Evolutionary conservation across 345 rosid genomes (phyloP).

Genomic region (Gossypium stocksii): DNA sequence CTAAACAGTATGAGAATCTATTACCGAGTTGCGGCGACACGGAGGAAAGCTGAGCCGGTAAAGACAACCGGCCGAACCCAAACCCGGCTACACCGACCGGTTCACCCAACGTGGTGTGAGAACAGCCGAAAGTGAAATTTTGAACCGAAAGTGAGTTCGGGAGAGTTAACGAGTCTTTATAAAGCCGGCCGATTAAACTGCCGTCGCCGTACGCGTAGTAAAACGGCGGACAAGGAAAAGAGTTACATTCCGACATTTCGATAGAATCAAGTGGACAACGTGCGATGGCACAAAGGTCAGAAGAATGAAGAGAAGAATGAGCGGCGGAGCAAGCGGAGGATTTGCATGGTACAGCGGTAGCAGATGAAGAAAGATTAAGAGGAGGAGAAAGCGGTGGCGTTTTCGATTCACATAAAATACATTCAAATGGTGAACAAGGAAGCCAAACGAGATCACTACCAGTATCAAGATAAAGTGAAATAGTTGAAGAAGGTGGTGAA

Average conservation of each 20-base stretch:
- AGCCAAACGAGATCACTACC: conserved; percentile 97
- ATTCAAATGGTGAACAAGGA: conserved; percentile 84
- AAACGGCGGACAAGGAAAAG: conserved; percentile 66
- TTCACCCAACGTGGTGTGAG: conserved; percentile 77
- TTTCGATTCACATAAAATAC: conserved; percentile 81
- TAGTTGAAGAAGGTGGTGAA: conserved; percentile 36
- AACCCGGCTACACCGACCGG: conserved; percentile 96
- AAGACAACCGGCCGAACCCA: conserved; percentile 74
- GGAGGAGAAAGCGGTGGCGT: conserved; percentile 32
- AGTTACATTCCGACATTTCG: conserved; percentile 61
- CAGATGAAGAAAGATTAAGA: conserved; percentile 40
- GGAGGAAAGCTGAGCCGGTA: conserved; percentile 69
- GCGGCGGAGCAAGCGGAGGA: conserved; percentile 80
- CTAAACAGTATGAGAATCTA: conserved; percentile 76
- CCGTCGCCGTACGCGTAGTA: conserved; percentile 97
- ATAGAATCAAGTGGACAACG: conserved; percentile 73
- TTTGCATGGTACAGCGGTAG: conserved; percentile 49
- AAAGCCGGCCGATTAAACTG: conserved; percentile 65
- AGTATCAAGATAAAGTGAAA: conserved; percentile 86
- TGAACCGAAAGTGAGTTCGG: conserved; percentile 39
- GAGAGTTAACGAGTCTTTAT: conserved; percentile 47
- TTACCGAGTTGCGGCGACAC: conserved; percentile 65
- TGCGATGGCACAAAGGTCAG: conserved; percentile 78
- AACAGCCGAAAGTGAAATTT: conserved; percentile 86
- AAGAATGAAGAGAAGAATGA: conserved; percentile 55